Evolutionary conservation across 306 rosid genomes (phyloP), one percentile per base, ranked within the genome.

Genomic region (Gastrolobium bilobum): DNA sequence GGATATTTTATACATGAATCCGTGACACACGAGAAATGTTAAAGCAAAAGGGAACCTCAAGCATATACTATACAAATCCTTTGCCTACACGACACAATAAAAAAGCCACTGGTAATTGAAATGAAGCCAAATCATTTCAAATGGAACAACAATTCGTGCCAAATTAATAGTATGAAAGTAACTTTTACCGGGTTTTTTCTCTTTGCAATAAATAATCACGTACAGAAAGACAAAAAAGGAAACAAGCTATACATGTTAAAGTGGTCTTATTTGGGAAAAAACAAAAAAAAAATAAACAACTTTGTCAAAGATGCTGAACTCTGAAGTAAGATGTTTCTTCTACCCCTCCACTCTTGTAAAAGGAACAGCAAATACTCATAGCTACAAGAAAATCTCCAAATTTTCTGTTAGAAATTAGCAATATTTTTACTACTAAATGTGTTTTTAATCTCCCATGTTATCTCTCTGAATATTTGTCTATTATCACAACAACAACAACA

Each of bases 21-120:
- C 80, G 76, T 77, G 75, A 82, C 42, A 64, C 86, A 82, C 75
- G 65, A 44, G 64, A 82, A 82, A 71, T 63, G 54, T 54, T 5
- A 63, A 44, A 62, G 53, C 53, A 64, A 70, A 82, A 63, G 75
- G 79, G 29, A 63, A 63, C 11, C 72, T 42, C 33, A 10, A 73
- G 0, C 5, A 53, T 0, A 10, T n/a, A n/a, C n/a, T n/a, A n/a
- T 7, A 39, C 46, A 75, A 71, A 33, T 70, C 15, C 79, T 77
- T 82, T 53, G 29, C 64, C 75, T 20, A 70, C 69, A 76, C 74
- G 78, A 62, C 82, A 62, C 75, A 42, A 44, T 10, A 47, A 50
- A 14, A 38, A 46, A 29, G 70, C 20, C 48, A 44, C 30, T 57
- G 13, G 26, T 40, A 42, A 62, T 1, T 7, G 56, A 48, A 47